Evolutionary conservation across 768 basidiomycete species (phyloP), one percentile per base, ranked within the genome.

Genomic region (Strobilomyces dryophilus): DNA sequence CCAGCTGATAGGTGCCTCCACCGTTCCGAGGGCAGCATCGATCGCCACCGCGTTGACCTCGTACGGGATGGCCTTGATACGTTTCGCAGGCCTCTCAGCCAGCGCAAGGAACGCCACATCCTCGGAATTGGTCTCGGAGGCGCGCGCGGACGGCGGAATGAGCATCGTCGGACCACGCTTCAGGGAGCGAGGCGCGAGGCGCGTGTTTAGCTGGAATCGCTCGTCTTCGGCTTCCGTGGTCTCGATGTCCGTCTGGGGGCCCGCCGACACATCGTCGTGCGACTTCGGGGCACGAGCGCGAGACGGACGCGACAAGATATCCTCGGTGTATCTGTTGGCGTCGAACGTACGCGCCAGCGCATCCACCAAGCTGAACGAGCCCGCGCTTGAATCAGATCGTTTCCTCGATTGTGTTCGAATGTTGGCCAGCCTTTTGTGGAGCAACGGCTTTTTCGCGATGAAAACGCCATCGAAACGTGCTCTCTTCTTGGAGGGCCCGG

Each of bases 21-120:
- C 48, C 0, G 67, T 68, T 42, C 54, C 67, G 7, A 68, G 63
- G 1, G 65, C 60, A 3, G 53, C 53, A 17, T 68, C 67, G 24
- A 68, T 45, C 6, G 49, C 29, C 5, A 24, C 51, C 7, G 54
- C 2, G 18, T 63, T 60, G 2, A 55, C 26, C 18, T 69, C 63
- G 20, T 68, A 68, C 17, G 27, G 42, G 40, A 68, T 52, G 1
- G 51, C n/a, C 26, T 55, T 69, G 45, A 56, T 29, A 17, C 56
- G 62, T 47, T 60, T 68, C 24, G 49, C 29, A 1, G 47, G 36
- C 17, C 58, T 62, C n/a, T 49, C 61, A 18, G 45, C 49, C 29
- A 18, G 54, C 26, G 17, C 17, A 20, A 31, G 17, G 11, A 41
- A 18, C 3, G 34, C n/a, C 0, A 24, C 14, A 14, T 20, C 41